Conservation (phyloP, 2,329 filamentous ascomycete species). For the Neoscytalidium dimidiatum region DNA sequence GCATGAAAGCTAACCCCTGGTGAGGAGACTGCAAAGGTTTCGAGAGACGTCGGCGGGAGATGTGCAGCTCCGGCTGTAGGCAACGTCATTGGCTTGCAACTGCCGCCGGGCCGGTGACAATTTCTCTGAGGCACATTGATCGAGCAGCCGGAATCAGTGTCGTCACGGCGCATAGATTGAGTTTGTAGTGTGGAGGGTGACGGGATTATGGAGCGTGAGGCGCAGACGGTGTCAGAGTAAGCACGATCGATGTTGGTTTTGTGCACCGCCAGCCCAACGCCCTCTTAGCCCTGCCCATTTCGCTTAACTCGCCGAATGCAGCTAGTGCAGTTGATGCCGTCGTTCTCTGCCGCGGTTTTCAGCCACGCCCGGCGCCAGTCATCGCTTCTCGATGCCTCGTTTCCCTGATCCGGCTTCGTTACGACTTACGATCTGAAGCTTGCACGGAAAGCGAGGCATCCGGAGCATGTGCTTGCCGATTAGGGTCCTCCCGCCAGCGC, state of each 20-base stretch:
- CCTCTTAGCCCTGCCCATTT: conserved; percentile 1
- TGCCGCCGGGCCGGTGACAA: neutral
- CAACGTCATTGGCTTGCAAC: neutral
- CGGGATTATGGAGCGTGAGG: neutral
- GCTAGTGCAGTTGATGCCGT: neutral
- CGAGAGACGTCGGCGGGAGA: neutral
- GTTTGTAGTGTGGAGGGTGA: neutral
- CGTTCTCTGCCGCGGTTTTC: neutral
- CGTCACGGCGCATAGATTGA: neutral
- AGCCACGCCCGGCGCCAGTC: neutral
- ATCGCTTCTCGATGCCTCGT: neutral
- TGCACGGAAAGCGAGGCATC: neutral
- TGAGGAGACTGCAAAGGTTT: conserved; percentile 4
- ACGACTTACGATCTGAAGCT: neutral
- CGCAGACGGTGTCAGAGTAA: conserved; percentile 10
- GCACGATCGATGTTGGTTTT: neutral
- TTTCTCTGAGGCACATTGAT: neutral
- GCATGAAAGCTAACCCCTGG: neutral
- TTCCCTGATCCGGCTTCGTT: neutral
- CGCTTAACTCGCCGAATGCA: neutral
- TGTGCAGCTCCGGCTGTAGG: neutral
- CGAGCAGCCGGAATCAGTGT: neutral
- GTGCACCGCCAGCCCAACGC: neutral
- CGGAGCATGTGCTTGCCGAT: neutral
- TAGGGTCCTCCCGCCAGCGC: neutral